These are phyloP conservation scores for Albophoma yamanashiensis DNA, from an alignment of 2,329 filamentous ascomycete species.

Conservation along the genomic window DNA sequence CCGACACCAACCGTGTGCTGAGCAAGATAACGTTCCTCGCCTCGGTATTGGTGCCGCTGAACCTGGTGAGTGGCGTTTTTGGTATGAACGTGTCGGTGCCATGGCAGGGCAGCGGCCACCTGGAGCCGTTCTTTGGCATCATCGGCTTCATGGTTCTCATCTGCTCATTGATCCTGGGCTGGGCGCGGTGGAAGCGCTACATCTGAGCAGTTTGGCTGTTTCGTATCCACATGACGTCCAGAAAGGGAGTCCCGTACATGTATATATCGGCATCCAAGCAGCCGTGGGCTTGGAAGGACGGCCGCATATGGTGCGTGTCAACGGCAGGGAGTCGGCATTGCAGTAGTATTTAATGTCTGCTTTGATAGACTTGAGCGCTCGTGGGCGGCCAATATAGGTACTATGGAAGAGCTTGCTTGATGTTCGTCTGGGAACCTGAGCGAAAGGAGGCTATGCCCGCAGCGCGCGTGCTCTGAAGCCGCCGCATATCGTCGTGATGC, in stretches of 20 bases:
- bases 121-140: conserved; percentile 45
- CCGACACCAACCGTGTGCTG: conserved; percentile 76
- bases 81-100: conserved; percentile 81
- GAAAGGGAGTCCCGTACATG: neutral
- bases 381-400: neutral
- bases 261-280: neutral
- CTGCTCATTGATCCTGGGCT: conserved; percentile 31
- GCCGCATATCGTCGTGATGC: neutral
- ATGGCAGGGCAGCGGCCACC: conserved; percentile 39
- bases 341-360: neutral
- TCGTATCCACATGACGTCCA: neutral
- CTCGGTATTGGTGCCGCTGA: conserved; percentile 92
- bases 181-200: conserved; percentile 35
- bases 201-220: conserved; percentile 23
- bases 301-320: neutral
- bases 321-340: neutral
- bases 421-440: neutral
- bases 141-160: conserved; percentile 42
- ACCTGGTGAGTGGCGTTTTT: conserved; percentile 78
- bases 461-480: neutral
- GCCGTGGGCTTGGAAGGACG: neutral
- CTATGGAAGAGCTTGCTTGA: neutral
- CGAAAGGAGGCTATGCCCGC: neutral
- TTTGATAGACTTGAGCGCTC: neutral
- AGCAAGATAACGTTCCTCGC: conserved; percentile 93